Base-by-base conservation (phyloP, 1,284 basidiomycete species). In the Tylopilus sp. region DNA sequence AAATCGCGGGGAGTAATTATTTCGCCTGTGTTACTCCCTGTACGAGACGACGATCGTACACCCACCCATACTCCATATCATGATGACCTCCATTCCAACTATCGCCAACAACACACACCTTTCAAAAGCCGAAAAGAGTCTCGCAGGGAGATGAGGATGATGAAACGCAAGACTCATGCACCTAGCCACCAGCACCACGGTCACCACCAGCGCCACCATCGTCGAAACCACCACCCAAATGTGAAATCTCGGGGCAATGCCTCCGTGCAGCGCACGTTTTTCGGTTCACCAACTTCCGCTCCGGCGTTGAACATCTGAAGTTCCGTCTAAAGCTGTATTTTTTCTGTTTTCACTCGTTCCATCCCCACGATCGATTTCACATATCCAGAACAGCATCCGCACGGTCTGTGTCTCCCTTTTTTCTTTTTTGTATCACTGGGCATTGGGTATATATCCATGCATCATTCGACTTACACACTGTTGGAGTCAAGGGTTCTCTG, bases 121-220 rank as follows among this genome's bases (percentile, higher is more conserved):
- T 60, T 65, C 43, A 81, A 81, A 67, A 77, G 58, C 45, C 71
- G 77, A 46, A 80, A 80, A 61, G 79, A 86, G 67, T 65, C 75
- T 54, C 71, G 78, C 54, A 73, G 77, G 57, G 83, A 86, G 67
- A 78, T 77, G 64, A 83, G 78, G 66, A 72, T 77, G 65, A 78
- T 77, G 61, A 82, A 83, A 67, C 72, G 76, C 55, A 82, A 81
- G 62, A 76, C 69, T 68, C 71, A 71, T 64, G 68, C 71, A 53
- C 59, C 75, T 54, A 59, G 61, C 42, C 64, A 68, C 48, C 66
- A 66, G 18, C 66, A 64, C 48, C 61, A 58, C 53, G 68, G 68
- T 45, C 67, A 69, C 49, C 71, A 71, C 43, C 69, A 72, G 26
- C 64, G 62, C 33, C 62, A 70, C 50, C 48, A 61, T 38, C 60